Conservation (phyloP, 371 early-diverging fungal genomes). For the Cladochytrium tenue region DNA sequence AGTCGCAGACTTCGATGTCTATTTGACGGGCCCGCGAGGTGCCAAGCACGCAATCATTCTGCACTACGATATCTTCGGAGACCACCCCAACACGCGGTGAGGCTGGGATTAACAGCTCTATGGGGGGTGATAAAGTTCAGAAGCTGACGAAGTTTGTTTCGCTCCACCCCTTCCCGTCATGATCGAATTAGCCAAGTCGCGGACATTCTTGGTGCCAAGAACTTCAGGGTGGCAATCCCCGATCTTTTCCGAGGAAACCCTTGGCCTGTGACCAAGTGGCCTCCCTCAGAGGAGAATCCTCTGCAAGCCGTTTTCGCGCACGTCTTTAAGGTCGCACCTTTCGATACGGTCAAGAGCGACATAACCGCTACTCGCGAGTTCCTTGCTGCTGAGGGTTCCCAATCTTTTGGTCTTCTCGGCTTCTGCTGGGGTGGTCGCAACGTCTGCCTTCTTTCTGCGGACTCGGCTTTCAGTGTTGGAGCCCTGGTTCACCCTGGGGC, state of each 20-base stretch:
- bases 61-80: constrained; percentile 50
- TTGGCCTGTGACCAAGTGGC: constrained; percentile 19
- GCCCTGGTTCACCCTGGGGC: constrained; percentile 67
- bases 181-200: constrained; percentile 48
- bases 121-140: constrained; percentile 1
- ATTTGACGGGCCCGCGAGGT: constrained; percentile 34
- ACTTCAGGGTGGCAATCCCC: constrained; percentile 68
- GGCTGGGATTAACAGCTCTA: background rate
- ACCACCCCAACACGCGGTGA: constrained; percentile 24
- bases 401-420: constrained; percentile 55
- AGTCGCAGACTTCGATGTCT: constrained; percentile 41
- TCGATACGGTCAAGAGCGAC: constrained; percentile 27
- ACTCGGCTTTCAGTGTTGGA: constrained; percentile 49
- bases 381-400: constrained; percentile 43
- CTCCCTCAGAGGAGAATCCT: background rate
- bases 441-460: constrained; percentile 2
- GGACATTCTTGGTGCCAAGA: constrained; percentile 62
- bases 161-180: background rate
- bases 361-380: constrained; percentile 39
- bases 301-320: constrained; percentile 5
- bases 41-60: constrained; percentile 42
- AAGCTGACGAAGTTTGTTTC: constrained; percentile 3
- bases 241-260: constrained; percentile 64
- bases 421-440: constrained; percentile 60
- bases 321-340: constrained; percentile 16